These are phyloP conservation scores for Poronia punctata DNA, from an alignment of 495 filamentous ascomycete species.

Conservation along the genomic window DNA sequence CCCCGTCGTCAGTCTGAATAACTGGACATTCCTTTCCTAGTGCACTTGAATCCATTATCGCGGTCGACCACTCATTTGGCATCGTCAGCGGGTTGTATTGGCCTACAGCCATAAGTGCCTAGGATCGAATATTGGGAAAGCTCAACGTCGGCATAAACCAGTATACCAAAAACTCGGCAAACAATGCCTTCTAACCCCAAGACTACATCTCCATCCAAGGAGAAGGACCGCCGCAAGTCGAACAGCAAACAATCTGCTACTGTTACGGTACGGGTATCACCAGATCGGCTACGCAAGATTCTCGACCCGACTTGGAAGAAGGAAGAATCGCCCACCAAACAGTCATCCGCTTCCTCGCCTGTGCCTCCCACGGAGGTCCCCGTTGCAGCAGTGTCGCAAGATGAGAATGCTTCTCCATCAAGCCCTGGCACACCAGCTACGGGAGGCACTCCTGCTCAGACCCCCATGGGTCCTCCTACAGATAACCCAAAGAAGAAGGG, in stretches of 20 bases:
- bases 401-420: conserved; percentile 43
- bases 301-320: conserved; percentile 35
- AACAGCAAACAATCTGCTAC: conserved; percentile 21
- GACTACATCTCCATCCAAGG: conserved; percentile 32
- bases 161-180: conserved; percentile 8
- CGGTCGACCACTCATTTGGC: conserved; percentile 8
- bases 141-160: conserved; percentile 9
- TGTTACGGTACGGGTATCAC: conserved; percentile 32
- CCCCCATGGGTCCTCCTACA: conserved; percentile 45
- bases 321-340: conserved; percentile 35
- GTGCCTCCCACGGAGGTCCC: conserved; percentile 14
- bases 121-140: too few species aligned
- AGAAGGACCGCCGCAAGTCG: conserved; percentile 45
- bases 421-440: conserved; percentile 39
- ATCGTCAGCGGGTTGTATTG: too few species aligned
- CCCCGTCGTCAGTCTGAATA: conserved; percentile 21
- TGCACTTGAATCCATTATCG: conserved; percentile 5
- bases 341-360: conserved; percentile 19
- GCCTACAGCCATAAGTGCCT: too few species aligned
- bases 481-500: conserved; percentile 57
- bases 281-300: conserved; percentile 36
- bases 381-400: conserved; percentile 20
- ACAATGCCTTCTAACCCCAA: conserved; percentile 37
- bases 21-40: conserved; percentile 11
- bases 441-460: conserved; percentile 34